A percentile compares a stretch with the other conserved stretches of the same genome.
Conservation (phyloP, 2,329 filamentous ascomycete genomes). For the Aspergillus novofumigatus region DNA sequence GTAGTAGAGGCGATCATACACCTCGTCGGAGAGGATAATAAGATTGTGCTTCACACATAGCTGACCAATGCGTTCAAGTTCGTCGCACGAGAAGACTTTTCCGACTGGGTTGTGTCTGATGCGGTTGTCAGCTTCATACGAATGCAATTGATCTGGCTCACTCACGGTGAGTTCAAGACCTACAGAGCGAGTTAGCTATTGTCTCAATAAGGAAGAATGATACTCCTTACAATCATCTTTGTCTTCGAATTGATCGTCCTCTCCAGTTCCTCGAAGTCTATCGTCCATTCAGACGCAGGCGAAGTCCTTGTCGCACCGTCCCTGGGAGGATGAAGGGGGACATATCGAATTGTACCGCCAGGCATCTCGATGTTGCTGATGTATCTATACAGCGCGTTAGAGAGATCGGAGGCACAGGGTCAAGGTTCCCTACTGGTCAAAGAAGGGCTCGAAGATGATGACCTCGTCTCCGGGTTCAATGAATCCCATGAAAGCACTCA, state of each 20-base stretch:
- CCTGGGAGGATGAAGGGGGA: constrained; percentile 84
- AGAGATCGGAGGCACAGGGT: not conserved
- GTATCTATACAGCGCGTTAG: constrained; percentile 50
- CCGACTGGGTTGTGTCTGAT: constrained; percentile 82
- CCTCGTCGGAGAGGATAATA: constrained; percentile 86
- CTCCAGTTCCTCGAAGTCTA: constrained; percentile 80
- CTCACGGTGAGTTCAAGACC: constrained; percentile 50
- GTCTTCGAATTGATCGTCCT: constrained; percentile 77
- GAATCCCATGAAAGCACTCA: constrained; percentile 97
- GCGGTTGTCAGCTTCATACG: constrained; percentile 10
- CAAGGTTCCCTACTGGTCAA: constrained; percentile 69
- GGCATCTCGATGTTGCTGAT: constrained; percentile 99
- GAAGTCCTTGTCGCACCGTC: constrained; percentile 75
- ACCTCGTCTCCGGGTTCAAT: constrained; percentile 93
- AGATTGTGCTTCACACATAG: constrained; percentile 90
- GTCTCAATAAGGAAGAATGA: not conserved
- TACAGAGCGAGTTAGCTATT: constrained; percentile 17
- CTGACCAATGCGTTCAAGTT: constrained; percentile 79
- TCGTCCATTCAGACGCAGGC: constrained; percentile 80
- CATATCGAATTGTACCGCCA: constrained; percentile 89
- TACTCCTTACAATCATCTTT: constrained; percentile 77
- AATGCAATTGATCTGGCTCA: not conserved
- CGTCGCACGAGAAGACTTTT: constrained; percentile 83
- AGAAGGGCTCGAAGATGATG: constrained; percentile 97
- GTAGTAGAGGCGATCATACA: constrained; percentile 94